phyloP scores from a whole-genome alignment of 2,329 filamentous ascomycete species.

The Aaosphaeria pasadenensis region DNA sequence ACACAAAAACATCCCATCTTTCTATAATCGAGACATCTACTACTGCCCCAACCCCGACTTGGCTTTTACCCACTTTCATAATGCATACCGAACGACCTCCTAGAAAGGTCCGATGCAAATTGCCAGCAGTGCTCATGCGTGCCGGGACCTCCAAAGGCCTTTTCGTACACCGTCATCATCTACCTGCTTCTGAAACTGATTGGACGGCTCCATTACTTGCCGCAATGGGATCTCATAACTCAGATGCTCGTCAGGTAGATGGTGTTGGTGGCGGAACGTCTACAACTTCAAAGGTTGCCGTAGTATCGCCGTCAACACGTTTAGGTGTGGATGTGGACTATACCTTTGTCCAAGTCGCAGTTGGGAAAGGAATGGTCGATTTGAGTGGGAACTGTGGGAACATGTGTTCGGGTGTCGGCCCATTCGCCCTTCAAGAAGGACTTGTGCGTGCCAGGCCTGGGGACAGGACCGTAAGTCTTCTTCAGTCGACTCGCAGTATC shows the following conservation, averaged over 20 bases:
- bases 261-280: slow-evolving; percentile 68
- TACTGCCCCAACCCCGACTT: too few relatives aligned
- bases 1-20: too few relatives aligned
- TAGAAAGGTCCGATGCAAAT: too few relatives aligned
- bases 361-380: slow-evolving; percentile 61
- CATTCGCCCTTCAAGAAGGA: slow-evolving; percentile 57
- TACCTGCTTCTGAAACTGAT: slow-evolving; percentile 44
- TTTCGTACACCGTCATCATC: slow-evolving; percentile 47
- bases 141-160: slow-evolving; percentile 41
- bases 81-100: too few relatives aligned
- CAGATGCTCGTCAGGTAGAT: slow-evolving; percentile 66
- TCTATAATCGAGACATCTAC: too few relatives aligned
- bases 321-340: slow-evolving; percentile 59
- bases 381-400: slow-evolving; percentile 72
- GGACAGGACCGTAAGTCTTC: slow-evolving; percentile 11
- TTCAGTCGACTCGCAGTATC: not conserved
- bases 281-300: slow-evolving; percentile 66
- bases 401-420: slow-evolving; percentile 65
- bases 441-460: slow-evolving; percentile 39
- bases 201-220: slow-evolving; percentile 56
- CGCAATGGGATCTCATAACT: slow-evolving; percentile 64
- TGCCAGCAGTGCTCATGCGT: slow-evolving; percentile 38
- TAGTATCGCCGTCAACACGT: slow-evolving; percentile 53
- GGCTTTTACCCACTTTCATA: too few relatives aligned
- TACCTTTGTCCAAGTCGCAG: slow-evolving; percentile 67